Evolutionary conservation across 768 basidiomycete genomes (phyloP).

Genomic region (Phlegmacium glaucopus): DNA sequence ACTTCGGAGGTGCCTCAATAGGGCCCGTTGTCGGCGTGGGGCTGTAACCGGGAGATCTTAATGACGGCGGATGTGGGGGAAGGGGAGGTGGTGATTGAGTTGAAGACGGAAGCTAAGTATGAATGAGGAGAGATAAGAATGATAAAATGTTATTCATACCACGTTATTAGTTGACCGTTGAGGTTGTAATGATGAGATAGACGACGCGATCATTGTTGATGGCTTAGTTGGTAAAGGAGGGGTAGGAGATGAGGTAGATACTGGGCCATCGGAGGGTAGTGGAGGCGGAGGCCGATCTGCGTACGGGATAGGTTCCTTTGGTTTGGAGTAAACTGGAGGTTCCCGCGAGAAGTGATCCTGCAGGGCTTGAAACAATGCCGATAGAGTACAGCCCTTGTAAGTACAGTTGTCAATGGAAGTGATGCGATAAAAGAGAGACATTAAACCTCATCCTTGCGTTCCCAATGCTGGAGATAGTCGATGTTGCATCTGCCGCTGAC

Average conservation of each 20-base stretch:
- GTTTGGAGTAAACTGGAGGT: slow-evolving; percentile 90
- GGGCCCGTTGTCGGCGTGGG: slow-evolving; percentile 10
- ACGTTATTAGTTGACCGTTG: slow-evolving; percentile 3
- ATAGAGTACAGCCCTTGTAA: slow-evolving; percentile 72
- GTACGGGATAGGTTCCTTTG: slow-evolving; percentile 32
- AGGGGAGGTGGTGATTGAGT: slow-evolving; percentile 8
- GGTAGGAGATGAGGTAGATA: background rate
- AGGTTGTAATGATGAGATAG: slow-evolving; percentile 1
- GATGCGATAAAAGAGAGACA: slow-evolving; percentile 6
- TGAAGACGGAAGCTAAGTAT: background rate
- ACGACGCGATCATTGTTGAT: background rate
- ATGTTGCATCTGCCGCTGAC: slow-evolving; percentile 71
- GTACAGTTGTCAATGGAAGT: slow-evolving; percentile 5
- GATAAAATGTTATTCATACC: background rate
- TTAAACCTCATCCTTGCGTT: slow-evolving; percentile 78
- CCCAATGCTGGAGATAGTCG: slow-evolving; percentile 76
- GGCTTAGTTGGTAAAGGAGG: slow-evolving; percentile 10
- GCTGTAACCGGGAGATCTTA: slow-evolving; percentile 5
- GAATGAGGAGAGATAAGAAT: background rate
- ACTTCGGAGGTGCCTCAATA: slow-evolving; percentile 28
- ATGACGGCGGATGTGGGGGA: slow-evolving; percentile 11
- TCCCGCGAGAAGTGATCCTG: slow-evolving; percentile 78
- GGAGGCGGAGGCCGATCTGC: slow-evolving; percentile 29
- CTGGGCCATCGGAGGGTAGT: slow-evolving; percentile 21
- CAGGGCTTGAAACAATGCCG: slow-evolving; percentile 70